Base-by-base conservation (phyloP, 2,329 filamentous ascomycete species). In the Alternaria angustiovoidea region DNA sequence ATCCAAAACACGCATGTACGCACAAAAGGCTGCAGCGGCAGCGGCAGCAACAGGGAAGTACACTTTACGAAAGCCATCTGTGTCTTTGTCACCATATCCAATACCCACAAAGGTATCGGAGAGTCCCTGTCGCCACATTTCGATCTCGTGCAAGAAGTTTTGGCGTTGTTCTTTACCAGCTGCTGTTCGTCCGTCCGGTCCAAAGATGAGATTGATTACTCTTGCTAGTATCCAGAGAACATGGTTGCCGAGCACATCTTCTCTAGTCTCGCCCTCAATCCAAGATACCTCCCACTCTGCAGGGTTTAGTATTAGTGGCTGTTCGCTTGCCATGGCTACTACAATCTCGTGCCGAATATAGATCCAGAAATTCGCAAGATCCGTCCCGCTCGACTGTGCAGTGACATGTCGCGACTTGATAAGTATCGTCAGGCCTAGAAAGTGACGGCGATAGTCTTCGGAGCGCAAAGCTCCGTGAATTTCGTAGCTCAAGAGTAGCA, bases 351-450 rank as follows among this genome's bases (percentile, higher is more conserved):
- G 75, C 11, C 74, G 56, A 8, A 72, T 61, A 47, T 77, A 76
- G 26, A 78, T 72, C 75, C 75, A 78, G 57, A 78, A 78, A 18
- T 75, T 77, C 7, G 75, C 76, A 14, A 66, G 62, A 47, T 75
- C 71, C 9, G 70, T 71, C 1, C 74, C 74, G 1, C 49, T 63
- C 9, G 71, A 73, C 20, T 70, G 67, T 12, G 74, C 75, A 22
- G 62, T 72, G 20, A 76, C 72, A 14, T 62, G 60, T 12, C 71
- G 67, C 6, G 66, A 62, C 51, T 74, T 77, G 51, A 77, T 70
- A 46, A 78, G 61, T 57, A 71, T 69, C 8, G 67, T 67, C 5
- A 75, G 63, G 7, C 74, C 75, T 9, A 75, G 65, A 32, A 77
- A 73, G 38, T 78, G 75, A 18, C 67, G 63, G 16, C 70, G 52